Evolutionary conservation across 257 asterid genomes (phyloP).

Genomic region (Petunia axillaris): DNA sequence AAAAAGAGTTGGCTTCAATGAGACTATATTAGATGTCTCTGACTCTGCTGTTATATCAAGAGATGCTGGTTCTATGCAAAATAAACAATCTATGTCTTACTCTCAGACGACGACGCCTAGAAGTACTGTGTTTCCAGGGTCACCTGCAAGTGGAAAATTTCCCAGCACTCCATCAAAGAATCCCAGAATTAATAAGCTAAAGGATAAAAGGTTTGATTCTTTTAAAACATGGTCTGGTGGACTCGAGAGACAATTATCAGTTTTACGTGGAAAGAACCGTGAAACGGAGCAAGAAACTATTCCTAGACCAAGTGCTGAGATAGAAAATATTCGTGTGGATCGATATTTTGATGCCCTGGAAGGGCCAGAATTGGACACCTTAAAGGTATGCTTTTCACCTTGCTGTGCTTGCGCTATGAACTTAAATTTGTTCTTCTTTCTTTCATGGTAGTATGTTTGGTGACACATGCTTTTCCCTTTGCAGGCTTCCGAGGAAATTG

Average conservation of each 20-base stretch:
- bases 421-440: background rate
- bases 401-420: background rate
- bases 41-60: slow-evolving; percentile 7
- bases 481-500: slow-evolving; percentile 68
- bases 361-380: slow-evolving; percentile 82
- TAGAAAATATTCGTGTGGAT: slow-evolving; percentile 47
- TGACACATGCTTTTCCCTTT: background rate
- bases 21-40: slow-evolving; percentile 6
- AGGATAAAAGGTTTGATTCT: slow-evolving; percentile 63
- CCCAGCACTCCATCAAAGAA: slow-evolving; percentile 32
- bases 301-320: slow-evolving; percentile 38
- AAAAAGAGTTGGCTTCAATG: slow-evolving; percentile 42
- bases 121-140: slow-evolving; percentile 30
- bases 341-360: slow-evolving; percentile 87
- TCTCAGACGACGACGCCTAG: slow-evolving; percentile 67
- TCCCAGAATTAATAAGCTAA: slow-evolving; percentile 44
- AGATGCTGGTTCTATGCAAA: background rate
- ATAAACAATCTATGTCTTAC: slow-evolving; percentile 34
- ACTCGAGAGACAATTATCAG: slow-evolving; percentile 70
- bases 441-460: background rate
- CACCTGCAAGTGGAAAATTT: slow-evolving; percentile 29
- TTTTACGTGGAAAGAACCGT: slow-evolving; percentile 44
- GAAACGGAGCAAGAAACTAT: slow-evolving; percentile 37
- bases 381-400: slow-evolving; percentile 49
- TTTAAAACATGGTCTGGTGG: slow-evolving; percentile 87